Conservation (phyloP, 768 basidiomycete genomes). For the Leccinum subgranulosum region DNA sequence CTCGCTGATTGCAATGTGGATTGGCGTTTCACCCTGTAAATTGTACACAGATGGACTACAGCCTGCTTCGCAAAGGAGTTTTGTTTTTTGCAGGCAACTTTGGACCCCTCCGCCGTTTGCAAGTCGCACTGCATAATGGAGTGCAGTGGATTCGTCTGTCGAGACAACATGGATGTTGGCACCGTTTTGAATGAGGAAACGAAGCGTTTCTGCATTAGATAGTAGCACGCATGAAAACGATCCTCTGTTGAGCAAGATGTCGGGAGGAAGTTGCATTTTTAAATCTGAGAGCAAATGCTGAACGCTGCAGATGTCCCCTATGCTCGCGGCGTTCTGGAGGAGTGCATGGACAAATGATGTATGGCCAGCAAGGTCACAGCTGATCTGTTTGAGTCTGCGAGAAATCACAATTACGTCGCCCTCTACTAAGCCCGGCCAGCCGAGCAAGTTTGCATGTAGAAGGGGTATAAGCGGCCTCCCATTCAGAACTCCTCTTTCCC, state of each 20-base stretch:
- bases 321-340: not conserved
- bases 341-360: not conserved
- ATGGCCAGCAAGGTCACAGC: not conserved
- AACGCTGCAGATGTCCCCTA: not conserved
- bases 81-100: not conserved
- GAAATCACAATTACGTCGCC: not conserved
- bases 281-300: not conserved
- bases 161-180: not conserved
- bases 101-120: not conserved
- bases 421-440: too few species aligned
- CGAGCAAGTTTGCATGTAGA: not conserved
- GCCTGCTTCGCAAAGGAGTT: not conserved
- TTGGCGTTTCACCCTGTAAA: not conserved
- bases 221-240: fast-evolving
- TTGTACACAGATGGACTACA: not conserved
- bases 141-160: not conserved
- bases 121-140: not conserved
- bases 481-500: not conserved
- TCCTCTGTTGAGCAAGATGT: not conserved
- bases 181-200: not conserved
- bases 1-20: not conserved
- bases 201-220: not conserved
- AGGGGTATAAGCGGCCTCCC: fast-evolving
- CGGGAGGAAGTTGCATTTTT: not conserved
- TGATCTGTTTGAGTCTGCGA: not conserved